Conservation (phyloP, 2,329 filamentous ascomycete genomes). For the Metarhizium guizhouense region DNA sequence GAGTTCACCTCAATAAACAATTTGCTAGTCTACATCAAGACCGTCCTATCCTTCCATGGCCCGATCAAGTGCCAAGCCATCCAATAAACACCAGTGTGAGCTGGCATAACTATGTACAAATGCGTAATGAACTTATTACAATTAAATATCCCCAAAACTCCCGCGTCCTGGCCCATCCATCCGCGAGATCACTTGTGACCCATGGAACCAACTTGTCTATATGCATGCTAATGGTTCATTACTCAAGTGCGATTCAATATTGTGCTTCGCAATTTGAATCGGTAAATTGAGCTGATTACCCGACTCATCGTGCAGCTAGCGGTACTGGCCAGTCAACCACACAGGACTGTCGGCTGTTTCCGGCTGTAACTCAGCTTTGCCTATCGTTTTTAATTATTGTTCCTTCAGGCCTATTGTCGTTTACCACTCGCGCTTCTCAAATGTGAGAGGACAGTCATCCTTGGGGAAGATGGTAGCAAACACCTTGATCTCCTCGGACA, state of each 20-base stretch:
- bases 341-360: neutral
- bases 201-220: slow-evolving; percentile 4
- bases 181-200: slow-evolving; percentile 2
- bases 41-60: neutral
- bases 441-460: slow-evolving; percentile 78
- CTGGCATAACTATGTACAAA: slow-evolving; percentile 4
- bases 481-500: slow-evolving; percentile 92
- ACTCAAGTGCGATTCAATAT: neutral
- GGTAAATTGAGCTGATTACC: neutral
- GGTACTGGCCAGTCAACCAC: neutral
- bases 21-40: neutral
- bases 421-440: slow-evolving; percentile 47
- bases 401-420: neutral
- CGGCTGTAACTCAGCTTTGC: neutral
- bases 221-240: slow-evolving; percentile 3
- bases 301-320: neutral
- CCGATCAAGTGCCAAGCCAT: neutral
- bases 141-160: slow-evolving; percentile 3
- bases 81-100: neutral
- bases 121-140: slow-evolving; percentile 3
- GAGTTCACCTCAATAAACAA: neutral
- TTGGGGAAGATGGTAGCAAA: slow-evolving; percentile 97
- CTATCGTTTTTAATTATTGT: neutral
- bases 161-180: neutral
- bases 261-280: neutral